Percentiles rank a stretch among this genome's conserved stretches.
Conservation (phyloP, 495 filamentous ascomycete species). For the Aspergillus incahuasiensis region DNA sequence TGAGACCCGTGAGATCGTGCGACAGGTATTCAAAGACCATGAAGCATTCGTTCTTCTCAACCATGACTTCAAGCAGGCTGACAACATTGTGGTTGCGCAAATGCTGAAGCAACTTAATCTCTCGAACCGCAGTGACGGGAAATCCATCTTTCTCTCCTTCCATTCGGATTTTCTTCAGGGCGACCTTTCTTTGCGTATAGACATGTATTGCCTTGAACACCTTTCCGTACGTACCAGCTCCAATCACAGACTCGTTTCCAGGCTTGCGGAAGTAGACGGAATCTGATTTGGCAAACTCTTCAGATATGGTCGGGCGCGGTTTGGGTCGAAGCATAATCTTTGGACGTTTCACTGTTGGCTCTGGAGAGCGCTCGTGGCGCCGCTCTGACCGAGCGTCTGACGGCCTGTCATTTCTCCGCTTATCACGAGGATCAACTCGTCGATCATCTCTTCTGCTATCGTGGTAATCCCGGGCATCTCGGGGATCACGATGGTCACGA, state of each 20-base stretch:
- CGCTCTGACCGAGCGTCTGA: constrained; percentile 38
- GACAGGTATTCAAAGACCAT: constrained; percentile 99
- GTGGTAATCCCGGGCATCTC: constrained; percentile 44
- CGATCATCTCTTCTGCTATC: constrained; percentile 44
- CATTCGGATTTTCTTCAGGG: constrained; percentile 91
- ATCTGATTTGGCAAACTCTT: constrained; percentile 69
- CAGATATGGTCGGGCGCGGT: constrained; percentile 60
- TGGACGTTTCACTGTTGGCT: constrained; percentile 58
- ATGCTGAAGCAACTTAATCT: constrained; percentile 93
- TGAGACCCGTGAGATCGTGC: constrained; percentile 80
- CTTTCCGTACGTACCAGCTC: constrained; percentile 92
- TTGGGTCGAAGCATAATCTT: constrained; percentile 68
- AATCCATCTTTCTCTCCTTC: constrained; percentile 97
- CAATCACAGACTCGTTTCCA: constrained; percentile 90
- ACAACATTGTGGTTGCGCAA: constrained; percentile 91
- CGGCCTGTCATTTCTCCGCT: constrained; percentile 31
- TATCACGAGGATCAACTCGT: constrained; percentile 36
- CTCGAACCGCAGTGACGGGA: constrained; percentile 91
- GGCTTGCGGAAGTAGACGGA: constrained; percentile 91
- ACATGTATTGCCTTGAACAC: constrained; percentile 98
- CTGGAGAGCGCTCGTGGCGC: constrained; percentile 33
- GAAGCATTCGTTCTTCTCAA: constrained; percentile 96
- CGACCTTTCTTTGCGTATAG: constrained; percentile 84
- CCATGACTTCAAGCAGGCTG: constrained; percentile 83
- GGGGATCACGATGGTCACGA: constrained; percentile 48